phyloP scores from a whole-genome alignment of 2,329 filamentous ascomycete genomes.

The Pseudocercospora macadamiae region DNA sequence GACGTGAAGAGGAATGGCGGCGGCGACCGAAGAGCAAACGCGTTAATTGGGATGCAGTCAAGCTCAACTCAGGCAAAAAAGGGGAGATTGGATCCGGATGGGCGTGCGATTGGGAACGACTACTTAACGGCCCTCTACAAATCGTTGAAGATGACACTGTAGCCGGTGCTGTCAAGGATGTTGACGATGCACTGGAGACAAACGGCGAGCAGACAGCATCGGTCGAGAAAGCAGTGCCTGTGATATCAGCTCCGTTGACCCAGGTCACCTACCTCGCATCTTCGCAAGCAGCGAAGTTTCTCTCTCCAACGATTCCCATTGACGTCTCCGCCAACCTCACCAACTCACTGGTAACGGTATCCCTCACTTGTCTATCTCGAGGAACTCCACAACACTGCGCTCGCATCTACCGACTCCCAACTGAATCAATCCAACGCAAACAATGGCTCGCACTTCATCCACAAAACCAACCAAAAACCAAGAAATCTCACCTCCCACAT shows the following conservation, averaged over 20 bases:
- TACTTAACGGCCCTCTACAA: slow-evolving; percentile 50
- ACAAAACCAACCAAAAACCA: slow-evolving; percentile 27
- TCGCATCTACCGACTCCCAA: slow-evolving; percentile 84
- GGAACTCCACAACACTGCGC: slow-evolving; percentile 74
- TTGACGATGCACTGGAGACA: neutral
- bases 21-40: slow-evolving; percentile 80
- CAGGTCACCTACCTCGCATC: slow-evolving; percentile 10
- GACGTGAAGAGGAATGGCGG: slow-evolving; percentile 69
- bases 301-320: neutral
- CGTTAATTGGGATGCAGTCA: slow-evolving; percentile 71
- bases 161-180: neutral
- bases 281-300: neutral
- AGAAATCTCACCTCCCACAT: slow-evolving; percentile 28
- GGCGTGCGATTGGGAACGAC: slow-evolving; percentile 77
- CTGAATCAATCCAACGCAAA: slow-evolving; percentile 57
- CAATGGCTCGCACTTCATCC: slow-evolving; percentile 71
- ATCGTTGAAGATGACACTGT: neutral
- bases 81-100: slow-evolving; percentile 84
- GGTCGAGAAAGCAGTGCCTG: neutral
- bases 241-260: neutral
- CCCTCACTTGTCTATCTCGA: slow-evolving; percentile 67
- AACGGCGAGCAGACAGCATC: neutral
- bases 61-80: slow-evolving; percentile 72
- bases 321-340: slow-evolving; percentile 32
- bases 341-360: slow-evolving; percentile 60